Evolutionary conservation across 2,329 filamentous ascomycete genomes (phyloP).

Genomic region (Apiospora hydei): DNA sequence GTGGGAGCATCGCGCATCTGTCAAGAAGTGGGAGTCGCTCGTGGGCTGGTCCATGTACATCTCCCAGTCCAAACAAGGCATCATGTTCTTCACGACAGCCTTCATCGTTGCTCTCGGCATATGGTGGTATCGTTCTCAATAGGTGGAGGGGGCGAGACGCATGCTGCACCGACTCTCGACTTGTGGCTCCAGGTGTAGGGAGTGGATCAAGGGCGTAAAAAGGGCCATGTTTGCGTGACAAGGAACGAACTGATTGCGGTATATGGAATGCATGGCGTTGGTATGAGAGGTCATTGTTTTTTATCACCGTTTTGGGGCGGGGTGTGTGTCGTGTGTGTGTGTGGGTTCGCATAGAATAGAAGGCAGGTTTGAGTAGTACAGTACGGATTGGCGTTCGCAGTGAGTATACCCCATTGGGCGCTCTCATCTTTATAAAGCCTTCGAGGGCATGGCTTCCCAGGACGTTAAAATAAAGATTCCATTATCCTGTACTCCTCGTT

Average conservation of each 20-base stretch:
- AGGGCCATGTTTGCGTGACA: neutral
- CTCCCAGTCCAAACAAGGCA: slow-evolving; percentile 61
- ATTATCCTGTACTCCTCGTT: neutral
- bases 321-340: neutral
- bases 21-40: slow-evolving; percentile 40
- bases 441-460: neutral
- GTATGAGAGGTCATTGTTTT: neutral
- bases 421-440: neutral
- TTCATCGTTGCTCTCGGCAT: slow-evolving; percentile 50
- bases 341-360: neutral
- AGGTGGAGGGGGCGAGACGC: slow-evolving; percentile 26
- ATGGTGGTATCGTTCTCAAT: slow-evolving; percentile 52
- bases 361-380: neutral
- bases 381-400: neutral
- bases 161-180: neutral
- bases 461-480: neutral
- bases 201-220: neutral
- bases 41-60: slow-evolving; percentile 63
- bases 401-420: neutral
- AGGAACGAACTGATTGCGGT: neutral
- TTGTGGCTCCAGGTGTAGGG: neutral
- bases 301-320: neutral
- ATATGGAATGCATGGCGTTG: slow-evolving; percentile 17
- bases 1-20: slow-evolving; percentile 55
- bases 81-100: slow-evolving; percentile 52